Percentiles rank a stretch among this genome's conserved stretches.
Conservation (phyloP, 2,329 filamentous ascomycete genomes). For the Venturia nashicola region DNA sequence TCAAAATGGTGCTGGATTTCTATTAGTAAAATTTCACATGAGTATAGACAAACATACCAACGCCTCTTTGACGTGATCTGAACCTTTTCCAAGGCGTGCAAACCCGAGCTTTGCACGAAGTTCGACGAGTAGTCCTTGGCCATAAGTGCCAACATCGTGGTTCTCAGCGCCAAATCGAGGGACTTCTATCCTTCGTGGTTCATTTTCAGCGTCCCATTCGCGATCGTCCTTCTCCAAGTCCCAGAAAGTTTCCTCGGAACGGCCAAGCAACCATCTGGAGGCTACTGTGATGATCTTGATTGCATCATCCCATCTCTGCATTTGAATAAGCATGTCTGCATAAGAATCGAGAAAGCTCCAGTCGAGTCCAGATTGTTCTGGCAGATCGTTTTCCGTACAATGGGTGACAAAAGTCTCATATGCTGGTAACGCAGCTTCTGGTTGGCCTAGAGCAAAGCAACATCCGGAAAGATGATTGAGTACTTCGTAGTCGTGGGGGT, state of each 20-base stretch:
- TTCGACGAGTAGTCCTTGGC: slow-evolving; percentile 63
- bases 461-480: slow-evolving; percentile 45
- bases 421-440: slow-evolving; percentile 33
- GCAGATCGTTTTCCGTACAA: slow-evolving; percentile 29
- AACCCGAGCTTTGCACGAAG: slow-evolving; percentile 73
- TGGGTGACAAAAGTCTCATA: slow-evolving; percentile 42
- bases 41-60: slow-evolving; percentile 40
- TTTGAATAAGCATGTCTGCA: slow-evolving; percentile 62
- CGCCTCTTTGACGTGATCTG: slow-evolving; percentile 55
- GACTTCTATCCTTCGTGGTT: slow-evolving; percentile 50
- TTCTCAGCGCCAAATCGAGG: slow-evolving; percentile 45
- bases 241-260: slow-evolving; percentile 66
- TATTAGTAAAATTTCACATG: not conserved
- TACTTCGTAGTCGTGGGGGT: slow-evolving; percentile 41
- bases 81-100: slow-evolving; percentile 61
- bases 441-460: slow-evolving; percentile 39
- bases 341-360: slow-evolving; percentile 86
- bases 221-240: slow-evolving; percentile 61
- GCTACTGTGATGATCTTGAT: slow-evolving; percentile 58
- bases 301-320: slow-evolving; percentile 51
- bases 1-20: slow-evolving; percentile 39
- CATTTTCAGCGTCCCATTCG: slow-evolving; percentile 72
- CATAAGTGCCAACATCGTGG: slow-evolving; percentile 51
- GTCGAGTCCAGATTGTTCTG: slow-evolving; percentile 35
- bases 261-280: slow-evolving; percentile 71